Conservation (phyloP, 1,284 basidiomycete species). For the Ceratobasidium sp. region DNA sequence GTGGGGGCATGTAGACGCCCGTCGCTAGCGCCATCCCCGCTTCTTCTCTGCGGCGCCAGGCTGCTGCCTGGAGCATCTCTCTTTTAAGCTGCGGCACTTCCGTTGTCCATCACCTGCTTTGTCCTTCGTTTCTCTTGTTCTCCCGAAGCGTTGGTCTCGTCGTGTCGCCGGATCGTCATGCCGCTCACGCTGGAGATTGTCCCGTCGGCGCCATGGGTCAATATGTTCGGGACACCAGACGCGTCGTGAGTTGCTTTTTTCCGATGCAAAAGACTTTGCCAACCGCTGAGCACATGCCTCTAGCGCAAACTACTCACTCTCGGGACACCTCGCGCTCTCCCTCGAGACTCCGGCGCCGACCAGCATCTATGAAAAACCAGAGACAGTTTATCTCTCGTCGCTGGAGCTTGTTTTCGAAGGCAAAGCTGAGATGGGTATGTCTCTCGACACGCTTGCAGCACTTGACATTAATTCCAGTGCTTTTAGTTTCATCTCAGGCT, state of each 20-base stretch:
- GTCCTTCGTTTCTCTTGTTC: neutral
- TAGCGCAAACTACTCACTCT: constrained; percentile 78
- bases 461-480: neutral
- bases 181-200: constrained; percentile 66
- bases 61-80: constrained; percentile 16
- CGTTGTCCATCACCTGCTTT: constrained; percentile 22
- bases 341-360: constrained; percentile 60
- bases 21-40: neutral
- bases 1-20: constrained; percentile 7
- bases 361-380: constrained; percentile 51
- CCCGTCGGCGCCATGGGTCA: constrained; percentile 60
- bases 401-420: constrained; percentile 77
- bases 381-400: constrained; percentile 59
- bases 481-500: constrained; percentile 58
- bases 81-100: constrained; percentile 16
- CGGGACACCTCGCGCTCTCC: constrained; percentile 71
- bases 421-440: constrained; percentile 60
- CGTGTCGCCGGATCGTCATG: constrained; percentile 54
- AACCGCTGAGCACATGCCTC: neutral
- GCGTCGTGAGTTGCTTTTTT: constrained; percentile 59
- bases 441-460: no score
- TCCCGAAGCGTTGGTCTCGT: neutral
- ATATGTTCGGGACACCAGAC: constrained; percentile 74
- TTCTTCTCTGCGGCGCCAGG: constrained; percentile 7
- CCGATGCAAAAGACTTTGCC: neutral